phyloP scores from a whole-genome alignment of 306 rosid genomes.

The Chamaecrista fasciculata region DNA sequence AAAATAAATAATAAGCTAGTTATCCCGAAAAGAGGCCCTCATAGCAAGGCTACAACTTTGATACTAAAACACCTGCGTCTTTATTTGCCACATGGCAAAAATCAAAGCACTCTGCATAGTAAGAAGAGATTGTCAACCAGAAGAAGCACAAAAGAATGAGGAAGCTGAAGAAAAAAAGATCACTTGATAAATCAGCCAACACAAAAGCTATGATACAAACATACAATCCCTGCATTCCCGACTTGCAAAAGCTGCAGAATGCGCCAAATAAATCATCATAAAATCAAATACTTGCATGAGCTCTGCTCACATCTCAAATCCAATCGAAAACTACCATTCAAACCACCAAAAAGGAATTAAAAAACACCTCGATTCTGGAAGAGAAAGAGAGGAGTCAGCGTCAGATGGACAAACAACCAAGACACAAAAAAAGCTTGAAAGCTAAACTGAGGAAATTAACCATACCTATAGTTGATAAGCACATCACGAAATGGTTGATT shows the following conservation, averaged over 20 bases:
- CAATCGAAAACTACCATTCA: slow-evolving; percentile 44
- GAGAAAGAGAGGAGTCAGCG: slow-evolving; percentile 19
- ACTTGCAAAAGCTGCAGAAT: slow-evolving; percentile 40
- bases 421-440: not conserved
- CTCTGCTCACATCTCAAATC: slow-evolving; percentile 42
- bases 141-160: slow-evolving; percentile 22
- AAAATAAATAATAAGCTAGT: not conserved
- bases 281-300: slow-evolving; percentile 47
- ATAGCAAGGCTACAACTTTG: slow-evolving; percentile 12
- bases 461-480: slow-evolving; percentile 49
- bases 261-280: slow-evolving; percentile 40
- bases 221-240: slow-evolving; percentile 46
- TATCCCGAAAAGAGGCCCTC: not conserved
- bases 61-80: slow-evolving; percentile 14
- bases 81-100: slow-evolving; percentile 23
- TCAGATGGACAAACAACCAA: slow-evolving; percentile 15
- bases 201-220: slow-evolving; percentile 47
- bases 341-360: slow-evolving; percentile 33
- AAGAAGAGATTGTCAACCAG: slow-evolving; percentile 19
- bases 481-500: slow-evolving; percentile 33
- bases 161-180: slow-evolving; percentile 31
- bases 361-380: slow-evolving; percentile 37
- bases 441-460: not conserved
- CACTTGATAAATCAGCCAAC: slow-evolving; percentile 46
- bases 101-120: slow-evolving; percentile 30